Evolutionary conservation across 768 basidiomycete genomes (phyloP), one percentile per base, ranked within the genome.

Genomic region (Naganishia vaughanmartiniae): DNA sequence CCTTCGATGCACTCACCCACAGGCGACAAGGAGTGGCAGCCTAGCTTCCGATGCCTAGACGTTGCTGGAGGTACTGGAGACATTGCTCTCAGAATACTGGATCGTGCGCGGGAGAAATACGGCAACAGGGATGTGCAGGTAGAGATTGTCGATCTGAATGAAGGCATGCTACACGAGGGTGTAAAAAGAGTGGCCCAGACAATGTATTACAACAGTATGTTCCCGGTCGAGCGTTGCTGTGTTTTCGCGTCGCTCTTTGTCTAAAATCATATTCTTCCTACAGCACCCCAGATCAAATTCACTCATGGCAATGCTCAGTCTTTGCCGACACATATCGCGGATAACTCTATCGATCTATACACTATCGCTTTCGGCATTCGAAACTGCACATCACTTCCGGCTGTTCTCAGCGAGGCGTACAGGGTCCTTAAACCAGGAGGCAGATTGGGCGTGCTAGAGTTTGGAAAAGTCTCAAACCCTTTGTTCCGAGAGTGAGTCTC

Each of bases 321-420:
- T 15, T 83, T 99, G 21, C 85, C 89, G 0, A 72, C 82, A 46
- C 84, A 86, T 67, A 93, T 99, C 79, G 83, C 86, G 6, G 87
- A 90, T 76, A 88, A 92, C 80, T 87, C 91, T 21, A 92, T 94
- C 73, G 93, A 99, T 83, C 84, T 97, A 21, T 99, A 99, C 83
- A 99, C 96, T 31, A 97, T 99, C 80, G 93, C 96, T 0, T 99
- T 99, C 76, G 95, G 96, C 30, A 98, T 98, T 75, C 87, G 96
- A 46, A 99, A 99, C 79, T 94, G 92, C 83, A 99, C 96, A 21
- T 91, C 91, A 57, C 87, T 97, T 70, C 89, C 90, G 0, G 88
- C 87, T 28, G 96, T 93, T 19, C 84, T 99, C 54, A 85, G 85
- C 70, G 93, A 97, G 80, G 96, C 96, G 1, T 83, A 95, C 81